Evolutionary conservation across 495 filamentous ascomycete genomes (phyloP), one percentile per base, ranked within the genome.

Genomic region (Clohesyomyces aquaticus): DNA sequence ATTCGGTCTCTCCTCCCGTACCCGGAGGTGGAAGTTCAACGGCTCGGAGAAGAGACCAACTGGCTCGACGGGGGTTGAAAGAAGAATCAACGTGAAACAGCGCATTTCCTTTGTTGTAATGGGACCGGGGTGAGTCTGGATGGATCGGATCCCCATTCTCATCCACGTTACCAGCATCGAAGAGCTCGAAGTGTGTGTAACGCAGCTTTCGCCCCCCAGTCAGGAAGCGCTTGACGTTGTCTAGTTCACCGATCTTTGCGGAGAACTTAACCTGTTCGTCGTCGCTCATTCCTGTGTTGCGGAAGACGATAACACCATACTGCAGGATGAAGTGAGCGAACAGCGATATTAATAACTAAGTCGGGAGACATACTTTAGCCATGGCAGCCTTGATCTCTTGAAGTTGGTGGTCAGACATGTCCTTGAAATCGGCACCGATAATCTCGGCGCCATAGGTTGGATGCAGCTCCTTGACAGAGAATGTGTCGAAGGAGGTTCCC

Each of bases 61-160:
- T 74, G 1, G 83, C 82, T 25, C 85, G 79, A 0, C 82, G 81
- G 9, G 84, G 83, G 68, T 87, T 87, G 72, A 85, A 87, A 14
- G 76, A 77, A 18, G 78, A 81, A 69, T 87, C 85, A 4, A 78
- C 79, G 65, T 87, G 85, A 71, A 81, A 87, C n/a, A 86, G 74
- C 8, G 71, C 74, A 65, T 87, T 87, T 38, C 83, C 68, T 60
- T 59, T 67, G 45, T 59, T 63, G 55, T 66, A 59, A 29, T 67
- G 53, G 2, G 68, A 53, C 29, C 79, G 72, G 3, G 68, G 61
- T 26, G 74, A 76, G 28, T 78, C 66, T 1, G 75, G 74, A 28
- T 77, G 71, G n/a, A 82, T 67, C 25, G 81, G 69, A 0, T 69
- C 55, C 25, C 73, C 74, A 12, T 78, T 71, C 3, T 73, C 69